These are phyloP conservation scores for Mycena vitilis DNA, from an alignment of 768 basidiomycete species.

Conservation along the genomic window DNA sequence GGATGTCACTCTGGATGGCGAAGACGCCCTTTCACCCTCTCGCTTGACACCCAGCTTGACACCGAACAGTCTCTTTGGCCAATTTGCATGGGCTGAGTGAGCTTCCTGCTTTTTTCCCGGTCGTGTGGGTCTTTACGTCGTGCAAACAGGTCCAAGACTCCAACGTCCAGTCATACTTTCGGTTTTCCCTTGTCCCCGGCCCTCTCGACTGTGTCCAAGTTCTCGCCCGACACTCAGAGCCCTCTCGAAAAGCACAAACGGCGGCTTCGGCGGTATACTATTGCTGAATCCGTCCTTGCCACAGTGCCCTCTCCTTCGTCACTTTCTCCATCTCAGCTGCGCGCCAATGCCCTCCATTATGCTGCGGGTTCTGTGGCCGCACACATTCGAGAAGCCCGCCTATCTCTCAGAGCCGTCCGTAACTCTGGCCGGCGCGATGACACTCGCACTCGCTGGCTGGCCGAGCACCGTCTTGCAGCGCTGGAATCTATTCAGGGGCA, in stretches of 20 bases:
- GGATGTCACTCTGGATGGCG: conserved; percentile 28
- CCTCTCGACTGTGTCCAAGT: conserved; percentile 12
- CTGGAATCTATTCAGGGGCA: conserved; percentile 24
- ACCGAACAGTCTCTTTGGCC: conserved; percentile 24
- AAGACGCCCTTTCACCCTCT: conserved; percentile 18
- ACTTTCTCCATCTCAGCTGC: conserved; percentile 15
- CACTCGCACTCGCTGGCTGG: conserved; percentile 32
- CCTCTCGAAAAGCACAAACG: conserved; percentile 34
- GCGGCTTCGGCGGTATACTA: conserved; percentile 30
- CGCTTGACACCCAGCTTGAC: conserved; percentile 32
- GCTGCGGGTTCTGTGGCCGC: conserved; percentile 16
- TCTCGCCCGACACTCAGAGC: conserved; percentile 10
- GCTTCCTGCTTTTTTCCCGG: not conserved
- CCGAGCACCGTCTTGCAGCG: conserved; percentile 28
- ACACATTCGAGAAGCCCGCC: conserved; percentile 22
- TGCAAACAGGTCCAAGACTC: conserved; percentile 10
- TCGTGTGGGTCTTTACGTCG: not conserved
- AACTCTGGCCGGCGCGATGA: conserved; percentile 16
- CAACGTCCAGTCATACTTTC: conserved; percentile 25
- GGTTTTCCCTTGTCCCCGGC: conserved; percentile 30
- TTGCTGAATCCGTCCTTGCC: conserved; percentile 28
- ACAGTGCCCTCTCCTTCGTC: conserved; percentile 9
- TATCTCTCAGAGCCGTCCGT: conserved; percentile 6
- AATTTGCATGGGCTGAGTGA: conserved; percentile 22
- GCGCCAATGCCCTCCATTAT: conserved; percentile 18